Percentiles rank a stretch among this genome's conserved stretches.
Conservation (phyloP, 1,284 basidiomycete species). For the Ceratobasidium sp. region DNA sequence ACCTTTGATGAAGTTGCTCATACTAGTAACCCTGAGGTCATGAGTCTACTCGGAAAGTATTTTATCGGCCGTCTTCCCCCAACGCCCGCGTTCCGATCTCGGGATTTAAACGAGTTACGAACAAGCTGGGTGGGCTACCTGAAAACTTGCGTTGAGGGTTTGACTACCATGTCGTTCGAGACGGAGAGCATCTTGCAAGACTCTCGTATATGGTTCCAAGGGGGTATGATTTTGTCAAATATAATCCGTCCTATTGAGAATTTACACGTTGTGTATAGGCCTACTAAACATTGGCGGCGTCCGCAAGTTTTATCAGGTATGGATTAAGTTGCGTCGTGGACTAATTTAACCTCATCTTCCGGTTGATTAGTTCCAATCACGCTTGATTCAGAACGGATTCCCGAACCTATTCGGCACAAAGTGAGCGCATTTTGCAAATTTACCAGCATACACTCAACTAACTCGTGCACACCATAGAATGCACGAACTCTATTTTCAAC, state of each 20-base stretch:
- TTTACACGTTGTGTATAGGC: background rate
- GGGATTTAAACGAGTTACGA: slow-evolving; percentile 34
- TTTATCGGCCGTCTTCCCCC: slow-evolving; percentile 45
- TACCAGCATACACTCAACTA: background rate
- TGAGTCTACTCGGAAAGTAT: slow-evolving; percentile 45
- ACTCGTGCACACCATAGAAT: slow-evolving; percentile 1
- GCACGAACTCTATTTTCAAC: slow-evolving; percentile 42
- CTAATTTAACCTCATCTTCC: background rate
- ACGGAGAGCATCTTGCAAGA: slow-evolving; percentile 37
- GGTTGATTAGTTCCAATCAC: slow-evolving; percentile 19
- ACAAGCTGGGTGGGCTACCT: slow-evolving; percentile 42
- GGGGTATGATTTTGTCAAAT: background rate
- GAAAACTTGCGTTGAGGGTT: slow-evolving; percentile 33
- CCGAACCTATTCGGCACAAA: slow-evolving; percentile 44
- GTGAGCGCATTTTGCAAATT: background rate
- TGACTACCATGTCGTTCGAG: slow-evolving; percentile 45
- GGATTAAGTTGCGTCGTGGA: background rate
- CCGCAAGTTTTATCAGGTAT: slow-evolving; percentile 45
- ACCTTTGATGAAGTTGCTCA: slow-evolving; percentile 46
- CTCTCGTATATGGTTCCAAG: slow-evolving; percentile 45
- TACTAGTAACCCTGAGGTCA: slow-evolving; percentile 46
- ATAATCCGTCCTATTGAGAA: background rate
- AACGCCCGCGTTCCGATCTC: slow-evolving; percentile 28
- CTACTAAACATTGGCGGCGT: slow-evolving; percentile 37
- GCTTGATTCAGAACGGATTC: slow-evolving; percentile 39